A percentile compares a stretch with the other conserved stretches of the same genome.
Conservation (phyloP, 768 basidiomycete genomes). For the Goffeauzyma gilvescens region DNA sequence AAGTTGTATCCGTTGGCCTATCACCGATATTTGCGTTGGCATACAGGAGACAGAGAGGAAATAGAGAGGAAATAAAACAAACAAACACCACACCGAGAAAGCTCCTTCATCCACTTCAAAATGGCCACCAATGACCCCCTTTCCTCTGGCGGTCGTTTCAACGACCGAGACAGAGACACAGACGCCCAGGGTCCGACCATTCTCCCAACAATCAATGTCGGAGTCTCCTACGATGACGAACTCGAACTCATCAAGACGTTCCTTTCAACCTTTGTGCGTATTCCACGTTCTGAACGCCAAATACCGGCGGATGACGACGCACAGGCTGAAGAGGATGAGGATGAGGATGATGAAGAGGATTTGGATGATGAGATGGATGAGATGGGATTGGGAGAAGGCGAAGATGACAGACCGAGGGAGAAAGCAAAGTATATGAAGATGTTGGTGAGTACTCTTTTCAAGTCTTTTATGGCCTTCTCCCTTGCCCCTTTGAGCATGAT, state of each 20-base stretch:
- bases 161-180: constrained; percentile 8
- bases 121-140: neutral
- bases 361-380: constrained; percentile 47
- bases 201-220: neutral
- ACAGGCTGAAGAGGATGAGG: constrained; percentile 17
- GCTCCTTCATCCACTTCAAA: neutral
- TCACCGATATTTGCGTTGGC: too few relatives aligned
- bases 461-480: too few relatives aligned
- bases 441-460: constrained; percentile 9
- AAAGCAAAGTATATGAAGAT: constrained; percentile 31
- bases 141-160: neutral
- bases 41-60: too few relatives aligned
- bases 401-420: constrained; percentile 9
- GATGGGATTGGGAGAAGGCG: constrained; percentile 37
- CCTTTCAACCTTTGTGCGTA: constrained; percentile 19
- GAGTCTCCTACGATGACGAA: neutral
- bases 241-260: constrained; percentile 10
- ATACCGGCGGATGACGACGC: constrained; percentile 15
- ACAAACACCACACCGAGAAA: neutral
- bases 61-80: too few relatives aligned
- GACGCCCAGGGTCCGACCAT: constrained; percentile 3
- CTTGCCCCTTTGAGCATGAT: too few relatives aligned
- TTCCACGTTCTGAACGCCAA: constrained; percentile 6
- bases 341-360: constrained; percentile 15
- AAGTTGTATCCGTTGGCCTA: too few relatives aligned